Conservation (phyloP, 768 basidiomycete genomes). For the Tylopilus plumbeoviolaceoides region DNA sequence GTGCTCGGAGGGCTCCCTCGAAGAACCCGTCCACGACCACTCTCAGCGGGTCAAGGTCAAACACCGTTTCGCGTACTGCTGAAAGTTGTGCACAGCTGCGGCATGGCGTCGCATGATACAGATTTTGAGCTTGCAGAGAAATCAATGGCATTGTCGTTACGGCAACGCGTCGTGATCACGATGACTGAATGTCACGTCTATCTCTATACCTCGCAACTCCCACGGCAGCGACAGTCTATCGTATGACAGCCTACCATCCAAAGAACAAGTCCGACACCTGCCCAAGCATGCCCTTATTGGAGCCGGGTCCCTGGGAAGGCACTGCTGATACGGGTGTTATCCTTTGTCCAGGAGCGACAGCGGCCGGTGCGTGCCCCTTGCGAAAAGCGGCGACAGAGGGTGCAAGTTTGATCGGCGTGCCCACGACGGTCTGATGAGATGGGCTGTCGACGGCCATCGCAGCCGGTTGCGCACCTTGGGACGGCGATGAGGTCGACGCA, state of each 20-base stretch:
- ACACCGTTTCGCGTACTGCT: no score
- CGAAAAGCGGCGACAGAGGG: constrained; percentile 73
- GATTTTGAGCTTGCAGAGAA: not conserved
- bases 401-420: constrained; percentile 69
- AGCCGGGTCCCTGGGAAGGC: constrained; percentile 27
- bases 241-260: constrained; percentile 55
- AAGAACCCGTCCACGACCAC: no score
- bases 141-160: not conserved
- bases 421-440: constrained; percentile 42
- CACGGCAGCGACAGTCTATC: not conserved
- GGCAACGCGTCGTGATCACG: not conserved
- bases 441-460: constrained; percentile 49
- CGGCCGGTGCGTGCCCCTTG: constrained; percentile 35
- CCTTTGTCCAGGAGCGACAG: constrained; percentile 23
- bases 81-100: no score
- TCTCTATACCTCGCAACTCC: not conserved
- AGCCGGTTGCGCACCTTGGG: constrained; percentile 27
- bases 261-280: constrained; percentile 80
- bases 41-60: no score
- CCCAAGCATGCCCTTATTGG: constrained; percentile 59
- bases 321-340: constrained; percentile 8
- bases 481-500: constrained; percentile 1
- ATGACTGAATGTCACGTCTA: not conserved
- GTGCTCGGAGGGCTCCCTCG: no score
- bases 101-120: not conserved